Base-by-base conservation (phyloP, 2,329 filamentous ascomycete genomes). In the Aplosporella prunicola region DNA sequence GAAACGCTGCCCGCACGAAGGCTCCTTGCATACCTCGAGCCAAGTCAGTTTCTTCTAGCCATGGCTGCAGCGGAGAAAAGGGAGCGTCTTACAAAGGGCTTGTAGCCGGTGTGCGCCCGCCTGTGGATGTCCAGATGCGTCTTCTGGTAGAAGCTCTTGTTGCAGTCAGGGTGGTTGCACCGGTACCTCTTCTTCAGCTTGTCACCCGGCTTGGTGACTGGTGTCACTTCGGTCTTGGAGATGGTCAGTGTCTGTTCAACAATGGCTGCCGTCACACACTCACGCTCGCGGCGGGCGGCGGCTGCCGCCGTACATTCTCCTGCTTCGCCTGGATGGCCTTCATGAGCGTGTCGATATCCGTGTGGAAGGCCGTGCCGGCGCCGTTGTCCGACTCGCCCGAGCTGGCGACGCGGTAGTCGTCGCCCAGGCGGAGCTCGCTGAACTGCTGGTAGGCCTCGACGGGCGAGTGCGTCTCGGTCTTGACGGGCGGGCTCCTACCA, bases 51-150 rank as follows among this genome's bases (percentile, higher is more conserved):
- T 18, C 24, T 5, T 20, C 5, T 11, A 20, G 13, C 23, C 31
- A 15, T 25, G 14, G 22, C 4, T n/a, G 14, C 10, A 16, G 14
- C 11, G 15, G 23, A 9, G 16, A n/a, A 15, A 10, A 14, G 5
- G 14, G 22, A 29, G 32, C 9, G 29, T 45, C 84, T 69, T 66
- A 93, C 82, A 57, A 89, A 95, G 43, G 89, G 89, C 57, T 87
- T 91, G 37, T 82, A 78, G 11, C 91, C 91, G 2, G 85, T 94
- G 60, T 98, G 91, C 4, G 82, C 80, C 46, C 88, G 74, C 30
- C 76, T 78, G 58, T 98, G 91, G 32, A 93, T 95, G 43, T 91
- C 82, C 9, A 95, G 71, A 51, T 96, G 89, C 1, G 88, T 94
- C 63, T 89, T 93, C 55, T 96, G 89, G 42, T 76, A 77, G 59